Conservation (phyloP, 805 yeast genomes). For the Candida xyloterini region DNA sequence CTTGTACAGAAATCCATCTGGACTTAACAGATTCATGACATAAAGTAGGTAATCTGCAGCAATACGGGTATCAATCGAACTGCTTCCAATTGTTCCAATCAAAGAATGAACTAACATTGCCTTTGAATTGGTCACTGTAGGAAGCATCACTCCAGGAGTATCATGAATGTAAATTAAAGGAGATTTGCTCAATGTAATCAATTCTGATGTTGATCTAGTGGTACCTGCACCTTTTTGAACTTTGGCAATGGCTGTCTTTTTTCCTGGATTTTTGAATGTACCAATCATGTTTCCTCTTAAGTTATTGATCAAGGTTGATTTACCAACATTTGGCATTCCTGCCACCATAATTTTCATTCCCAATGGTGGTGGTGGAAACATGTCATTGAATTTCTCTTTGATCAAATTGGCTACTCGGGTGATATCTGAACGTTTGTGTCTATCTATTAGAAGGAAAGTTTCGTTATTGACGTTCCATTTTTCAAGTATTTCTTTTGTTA, state of each 20-base stretch:
- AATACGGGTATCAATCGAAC: slow-evolving; percentile 75
- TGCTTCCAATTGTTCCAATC: slow-evolving; percentile 70
- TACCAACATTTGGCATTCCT: slow-evolving; percentile 99
- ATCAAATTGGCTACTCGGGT: slow-evolving; percentile 48
- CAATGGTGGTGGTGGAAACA: slow-evolving; percentile 75
- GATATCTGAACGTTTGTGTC: slow-evolving; percentile 51
- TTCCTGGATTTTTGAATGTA: slow-evolving; percentile 5
- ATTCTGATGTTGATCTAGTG: slow-evolving; percentile 73
- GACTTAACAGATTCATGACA: slow-evolving; percentile 62
- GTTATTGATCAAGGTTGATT: slow-evolving; percentile 80
- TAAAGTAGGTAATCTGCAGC: slow-evolving; percentile 83
- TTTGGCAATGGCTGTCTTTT: slow-evolving; percentile 62
- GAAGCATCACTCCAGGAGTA: slow-evolving; percentile 90
- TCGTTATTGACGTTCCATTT: slow-evolving; percentile 31
- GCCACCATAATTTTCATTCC: slow-evolving; percentile 75
- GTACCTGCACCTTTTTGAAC: slow-evolving; percentile 92
- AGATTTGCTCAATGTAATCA: slow-evolving; percentile 56
- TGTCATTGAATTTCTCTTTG: slow-evolving; percentile 39
- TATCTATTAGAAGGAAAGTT: slow-evolving; percentile 44
- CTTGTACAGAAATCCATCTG: slow-evolving; percentile 41
- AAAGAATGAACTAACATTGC: slow-evolving; percentile 74
- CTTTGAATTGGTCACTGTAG: slow-evolving; percentile 59
- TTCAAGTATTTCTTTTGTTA: slow-evolving; percentile 32
- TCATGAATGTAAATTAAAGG: slow-evolving; percentile 76
- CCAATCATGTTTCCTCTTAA: slow-evolving; percentile 41